phyloP scores from a whole-genome alignment of 345 rosid genomes.

The Brassica cretica region DNA sequence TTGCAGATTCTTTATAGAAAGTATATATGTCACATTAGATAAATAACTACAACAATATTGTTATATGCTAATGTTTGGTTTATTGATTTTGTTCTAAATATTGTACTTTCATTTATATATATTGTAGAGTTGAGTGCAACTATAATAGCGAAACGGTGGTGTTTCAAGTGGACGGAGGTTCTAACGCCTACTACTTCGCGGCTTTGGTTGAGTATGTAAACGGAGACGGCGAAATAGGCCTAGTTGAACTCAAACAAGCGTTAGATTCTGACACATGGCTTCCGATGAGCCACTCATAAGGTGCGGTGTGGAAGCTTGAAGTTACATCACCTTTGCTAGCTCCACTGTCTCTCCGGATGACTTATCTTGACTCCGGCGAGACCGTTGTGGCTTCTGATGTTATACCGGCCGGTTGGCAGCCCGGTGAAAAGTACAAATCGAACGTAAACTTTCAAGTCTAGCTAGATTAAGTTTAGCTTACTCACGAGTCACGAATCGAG shows the following conservation, averaged over 20 bases:
- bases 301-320: conserved; percentile 63
- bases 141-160: conserved; percentile 43
- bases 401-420: conserved; percentile 59
- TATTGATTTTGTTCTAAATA: background rate
- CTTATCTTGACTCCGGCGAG: conserved; percentile 40
- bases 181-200: conserved; percentile 59
- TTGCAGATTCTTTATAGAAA: conserved; percentile 54
- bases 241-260: conserved; percentile 52
- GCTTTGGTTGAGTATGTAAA: conserved; percentile 43
- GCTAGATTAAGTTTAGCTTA: background rate
- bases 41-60: background rate
- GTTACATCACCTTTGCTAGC: conserved; percentile 45
- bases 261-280: conserved; percentile 47
- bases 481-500: no score
- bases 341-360: conserved; percentile 58
- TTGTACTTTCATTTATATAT: no score
- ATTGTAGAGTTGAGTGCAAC: conserved; percentile 55
- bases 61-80: background rate
- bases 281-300: conserved; percentile 58
- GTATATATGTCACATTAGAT: conserved; percentile 37
- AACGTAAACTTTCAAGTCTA: conserved; percentile 45
- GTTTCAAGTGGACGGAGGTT: conserved; percentile 55
- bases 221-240: conserved; percentile 55
- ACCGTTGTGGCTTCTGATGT: conserved; percentile 45
- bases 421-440: conserved; percentile 56